Evolutionary conservation across 2,329 filamentous ascomycete genomes (phyloP).

Genomic region (Phaeophleospora eucalypticola): DNA sequence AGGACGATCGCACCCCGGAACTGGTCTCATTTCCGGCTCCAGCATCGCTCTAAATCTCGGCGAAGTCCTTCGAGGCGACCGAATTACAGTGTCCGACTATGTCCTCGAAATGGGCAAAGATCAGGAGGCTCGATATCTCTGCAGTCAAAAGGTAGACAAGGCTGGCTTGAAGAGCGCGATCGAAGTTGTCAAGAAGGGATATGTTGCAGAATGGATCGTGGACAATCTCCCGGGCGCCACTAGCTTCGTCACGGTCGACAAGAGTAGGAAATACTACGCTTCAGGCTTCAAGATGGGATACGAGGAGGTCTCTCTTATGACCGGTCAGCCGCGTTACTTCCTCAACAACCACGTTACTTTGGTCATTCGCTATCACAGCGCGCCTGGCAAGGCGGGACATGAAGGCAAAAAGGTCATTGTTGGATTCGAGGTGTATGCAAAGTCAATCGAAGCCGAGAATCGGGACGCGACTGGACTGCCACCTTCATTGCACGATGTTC

Average conservation of each 20-base stretch:
- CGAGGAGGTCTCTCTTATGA: conserved; percentile 59
- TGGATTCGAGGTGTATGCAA: conserved; percentile 85
- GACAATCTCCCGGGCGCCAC: conserved; percentile 87
- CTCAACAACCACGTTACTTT: conserved; percentile 87
- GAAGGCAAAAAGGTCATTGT: conserved; percentile 75
- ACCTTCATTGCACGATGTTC: conserved; percentile 58
- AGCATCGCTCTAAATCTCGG: conserved; percentile 79
- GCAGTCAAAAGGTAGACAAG: conserved; percentile 62
- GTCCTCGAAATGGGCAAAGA: conserved; percentile 74
- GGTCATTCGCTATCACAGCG: conserved; percentile 71
- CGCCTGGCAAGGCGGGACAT: conserved; percentile 64
- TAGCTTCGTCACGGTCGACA: conserved; percentile 81
- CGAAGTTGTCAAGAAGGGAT: conserved; percentile 71
- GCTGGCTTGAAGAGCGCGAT: conserved; percentile 63
- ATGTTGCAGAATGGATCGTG: conserved; percentile 90
- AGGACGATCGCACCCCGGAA: conserved; percentile 61
- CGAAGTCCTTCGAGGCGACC: conserved; percentile 80
- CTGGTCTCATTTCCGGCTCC: conserved; percentile 68
- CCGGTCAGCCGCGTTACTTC: conserved; percentile 62
- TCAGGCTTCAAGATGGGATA: conserved; percentile 86
- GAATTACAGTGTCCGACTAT: conserved; percentile 80
- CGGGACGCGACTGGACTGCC: conserved; percentile 66
- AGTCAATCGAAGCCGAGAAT: conserved; percentile 65
- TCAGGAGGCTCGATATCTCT: conserved; percentile 67
- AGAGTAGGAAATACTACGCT: conserved; percentile 80